phyloP scores from a whole-genome alignment of 352 stramenopile genomes.

The Pythium utonaiense region DNA sequence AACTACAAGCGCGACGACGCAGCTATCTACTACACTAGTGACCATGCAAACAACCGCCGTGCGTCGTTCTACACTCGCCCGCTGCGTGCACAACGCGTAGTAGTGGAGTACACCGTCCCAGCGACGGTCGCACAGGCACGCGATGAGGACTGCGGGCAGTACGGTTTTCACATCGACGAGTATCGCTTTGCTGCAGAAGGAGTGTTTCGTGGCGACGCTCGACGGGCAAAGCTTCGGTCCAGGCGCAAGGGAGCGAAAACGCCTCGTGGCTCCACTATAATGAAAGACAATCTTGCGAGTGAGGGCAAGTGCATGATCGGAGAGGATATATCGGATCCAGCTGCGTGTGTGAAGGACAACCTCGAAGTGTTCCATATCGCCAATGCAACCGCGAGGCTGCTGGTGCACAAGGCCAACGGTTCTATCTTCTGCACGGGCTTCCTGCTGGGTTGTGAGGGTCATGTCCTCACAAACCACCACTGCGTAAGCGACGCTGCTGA shows the following conservation, averaged over 20 bases:
- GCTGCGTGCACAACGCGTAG: constrained; percentile 7
- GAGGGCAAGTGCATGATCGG: constrained; percentile 15
- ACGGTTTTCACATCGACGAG: constrained; percentile 37
- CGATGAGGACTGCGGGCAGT: background rate
- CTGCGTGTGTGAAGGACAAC: constrained; percentile 26
- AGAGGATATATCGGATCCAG: constrained; percentile 25
- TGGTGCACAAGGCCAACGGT: constrained; percentile 39
- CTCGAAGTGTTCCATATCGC: constrained; percentile 16
- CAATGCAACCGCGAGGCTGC: constrained; percentile 30
- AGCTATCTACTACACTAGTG: background rate
- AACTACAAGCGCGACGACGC: background rate
- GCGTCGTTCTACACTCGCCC: constrained; percentile 21
- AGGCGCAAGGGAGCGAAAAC: background rate
- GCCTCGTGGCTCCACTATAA: background rate
- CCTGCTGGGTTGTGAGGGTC: constrained; percentile 47
- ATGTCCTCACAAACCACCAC: constrained; percentile 60
- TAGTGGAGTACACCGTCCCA: constrained; percentile 22
- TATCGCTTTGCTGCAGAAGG: constrained; percentile 24
- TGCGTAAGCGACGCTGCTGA: constrained; percentile 35
- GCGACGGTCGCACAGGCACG: background rate
- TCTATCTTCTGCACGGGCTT: constrained; percentile 52
- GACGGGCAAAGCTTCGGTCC: background rate
- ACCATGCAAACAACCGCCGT: background rate
- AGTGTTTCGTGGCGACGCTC: background rate
- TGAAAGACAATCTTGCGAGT: background rate